Evolutionary conservation across 495 filamentous ascomycete species (phyloP).

Genomic region (Chaetomium cochliodes): DNA sequence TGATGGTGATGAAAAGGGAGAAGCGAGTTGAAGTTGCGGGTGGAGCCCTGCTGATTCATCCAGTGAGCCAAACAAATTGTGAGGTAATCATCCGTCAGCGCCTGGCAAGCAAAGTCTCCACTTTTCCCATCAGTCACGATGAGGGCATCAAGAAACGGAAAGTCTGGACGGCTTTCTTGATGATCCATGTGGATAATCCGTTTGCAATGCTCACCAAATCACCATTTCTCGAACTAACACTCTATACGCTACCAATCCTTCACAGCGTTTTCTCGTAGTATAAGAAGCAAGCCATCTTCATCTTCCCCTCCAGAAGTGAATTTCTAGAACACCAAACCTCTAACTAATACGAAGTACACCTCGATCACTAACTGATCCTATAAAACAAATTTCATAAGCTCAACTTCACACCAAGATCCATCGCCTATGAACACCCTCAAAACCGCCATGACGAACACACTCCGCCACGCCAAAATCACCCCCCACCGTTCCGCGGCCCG

Average conservation of each 20-base stretch:
- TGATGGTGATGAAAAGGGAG: neutral
- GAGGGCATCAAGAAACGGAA: neutral
- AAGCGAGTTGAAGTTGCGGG: neutral
- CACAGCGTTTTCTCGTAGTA: neutral
- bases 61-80: neutral
- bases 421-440: slow-evolving; percentile 31
- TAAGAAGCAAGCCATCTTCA: slow-evolving; percentile 2
- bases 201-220: slow-evolving; percentile 18
- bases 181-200: slow-evolving; percentile 1
- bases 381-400: slow-evolving; percentile 22
- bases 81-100: slow-evolving; percentile 21
- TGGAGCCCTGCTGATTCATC: neutral
- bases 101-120: slow-evolving; percentile 11
- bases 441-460: slow-evolving; percentile 54
- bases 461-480: slow-evolving; percentile 62
- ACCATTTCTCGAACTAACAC: neutral
- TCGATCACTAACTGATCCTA: neutral
- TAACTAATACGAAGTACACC: too few relatives aligned
- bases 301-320: too few relatives aligned
- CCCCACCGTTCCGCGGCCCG: slow-evolving; percentile 59
- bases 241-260: too few relatives aligned
- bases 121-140: neutral
- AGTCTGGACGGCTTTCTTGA: neutral
- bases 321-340: neutral
- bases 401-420: neutral